Percentiles rank a stretch among this genome's conserved stretches.
Evolutionary conservation across 305 asterid genomes (phyloP).

Genomic region (Fraxinus angustifolia): DNA sequence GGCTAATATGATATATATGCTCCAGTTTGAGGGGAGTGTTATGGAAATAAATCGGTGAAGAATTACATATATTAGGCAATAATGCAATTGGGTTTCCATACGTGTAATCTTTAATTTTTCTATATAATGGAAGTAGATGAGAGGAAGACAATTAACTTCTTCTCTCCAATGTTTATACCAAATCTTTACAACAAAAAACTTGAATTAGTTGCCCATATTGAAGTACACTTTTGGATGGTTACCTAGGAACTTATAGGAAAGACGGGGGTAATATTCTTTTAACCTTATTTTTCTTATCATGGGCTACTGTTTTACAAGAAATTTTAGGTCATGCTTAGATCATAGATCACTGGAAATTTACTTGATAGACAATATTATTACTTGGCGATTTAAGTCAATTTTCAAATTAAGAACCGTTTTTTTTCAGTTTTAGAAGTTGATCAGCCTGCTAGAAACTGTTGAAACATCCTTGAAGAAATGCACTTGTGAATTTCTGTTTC

Average conservation of each 20-base stretch:
- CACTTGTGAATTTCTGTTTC: background rate
- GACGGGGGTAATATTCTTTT: background rate
- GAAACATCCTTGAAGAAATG: background rate
- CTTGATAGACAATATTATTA: conserved; percentile 6
- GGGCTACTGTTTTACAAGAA: background rate
- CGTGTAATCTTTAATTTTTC: background rate
- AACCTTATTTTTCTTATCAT: background rate
- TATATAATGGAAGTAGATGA: background rate
- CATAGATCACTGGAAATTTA: background rate
- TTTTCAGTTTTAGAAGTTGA: background rate
- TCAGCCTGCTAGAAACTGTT: conserved; percentile 4
- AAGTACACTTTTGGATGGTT: background rate
- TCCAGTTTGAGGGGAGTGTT: background rate
- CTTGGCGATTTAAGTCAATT: background rate
- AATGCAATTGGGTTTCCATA: background rate
- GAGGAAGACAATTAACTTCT: background rate
- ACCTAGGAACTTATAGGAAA: background rate
- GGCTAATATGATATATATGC: background rate
- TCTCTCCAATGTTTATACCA: too few relatives aligned
- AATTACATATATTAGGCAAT: background rate
- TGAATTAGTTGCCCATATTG: conserved; percentile 5
- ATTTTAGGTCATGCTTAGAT: background rate
- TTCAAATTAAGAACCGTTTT: background rate
- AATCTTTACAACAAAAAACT: background rate
- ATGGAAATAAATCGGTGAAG: background rate